Percentiles rank a stretch among this genome's conserved stretches.
These are phyloP conservation scores for Pythium rhizo-oryzae DNA, from an alignment of 352 stramenopile genomes.

Conservation along the genomic window DNA sequence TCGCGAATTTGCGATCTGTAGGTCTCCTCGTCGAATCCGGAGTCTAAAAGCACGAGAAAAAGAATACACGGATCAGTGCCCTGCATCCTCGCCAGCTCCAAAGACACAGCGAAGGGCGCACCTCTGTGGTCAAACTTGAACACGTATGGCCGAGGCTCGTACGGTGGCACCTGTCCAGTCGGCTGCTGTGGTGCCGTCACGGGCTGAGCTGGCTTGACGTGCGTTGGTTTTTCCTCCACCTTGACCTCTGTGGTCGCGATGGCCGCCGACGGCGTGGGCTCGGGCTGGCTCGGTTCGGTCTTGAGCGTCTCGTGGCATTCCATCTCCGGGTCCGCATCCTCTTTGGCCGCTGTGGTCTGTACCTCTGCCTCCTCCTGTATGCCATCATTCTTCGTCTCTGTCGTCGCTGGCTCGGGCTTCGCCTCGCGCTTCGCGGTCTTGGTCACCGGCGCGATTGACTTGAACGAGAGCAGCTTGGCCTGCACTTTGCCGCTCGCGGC, in stretches of 20 bases:
- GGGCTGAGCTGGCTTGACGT: neutral
- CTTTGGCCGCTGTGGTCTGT: neutral
- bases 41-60: slow-evolving; percentile 32
- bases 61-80: neutral
- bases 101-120: neutral
- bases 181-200: neutral
- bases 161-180: slow-evolving; percentile 26
- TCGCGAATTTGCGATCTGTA: slow-evolving; percentile 57
- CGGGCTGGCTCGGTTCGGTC: slow-evolving; percentile 15
- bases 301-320: slow-evolving; percentile 27
- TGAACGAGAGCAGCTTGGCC: slow-evolving; percentile 72
- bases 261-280: slow-evolving; percentile 3
- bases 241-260: neutral
- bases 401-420: slow-evolving; percentile 2
- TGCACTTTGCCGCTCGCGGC: slow-evolving; percentile 51
- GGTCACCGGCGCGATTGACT: slow-evolving; percentile 31
- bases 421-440: slow-evolving; percentile 15
- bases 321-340: slow-evolving; percentile 1
- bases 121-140: slow-evolving; percentile 59
- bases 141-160: slow-evolving; percentile 48
- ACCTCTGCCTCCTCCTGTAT: neutral
- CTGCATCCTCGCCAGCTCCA: neutral
- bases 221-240: neutral
- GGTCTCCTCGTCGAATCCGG: slow-evolving; percentile 68
- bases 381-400: neutral